Evolutionary conservation across 352 stramenopile species (phyloP).

Genomic region (Phytophthora agathidicida): DNA sequence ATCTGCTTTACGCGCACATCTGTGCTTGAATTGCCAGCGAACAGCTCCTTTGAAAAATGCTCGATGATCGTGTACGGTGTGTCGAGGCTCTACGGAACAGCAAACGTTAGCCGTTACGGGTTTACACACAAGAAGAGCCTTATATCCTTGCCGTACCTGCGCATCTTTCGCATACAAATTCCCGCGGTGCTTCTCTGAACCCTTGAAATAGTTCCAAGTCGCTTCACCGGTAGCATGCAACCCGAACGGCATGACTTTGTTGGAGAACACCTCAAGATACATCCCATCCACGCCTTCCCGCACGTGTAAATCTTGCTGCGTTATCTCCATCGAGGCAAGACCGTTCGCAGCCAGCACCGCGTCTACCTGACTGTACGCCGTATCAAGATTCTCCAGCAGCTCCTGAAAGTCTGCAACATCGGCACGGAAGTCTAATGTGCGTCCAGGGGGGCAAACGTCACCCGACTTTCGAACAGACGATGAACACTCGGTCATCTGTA

Average conservation of each 20-base stretch:
- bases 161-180: constrained; percentile 35
- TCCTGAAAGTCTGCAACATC: constrained; percentile 23
- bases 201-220: constrained; percentile 47
- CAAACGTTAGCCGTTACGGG: background rate
- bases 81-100: constrained; percentile 14
- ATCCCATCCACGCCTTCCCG: constrained; percentile 26
- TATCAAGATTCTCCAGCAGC: constrained; percentile 27
- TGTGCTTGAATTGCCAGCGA: constrained; percentile 30
- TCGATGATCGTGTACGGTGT: constrained; percentile 41
- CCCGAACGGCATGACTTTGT: constrained; percentile 38
- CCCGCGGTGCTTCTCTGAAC: constrained; percentile 37
- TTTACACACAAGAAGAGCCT: background rate
- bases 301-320: constrained; percentile 35
- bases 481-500: constrained; percentile 14
- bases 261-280: constrained; percentile 39
- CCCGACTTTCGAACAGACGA: constrained; percentile 5
- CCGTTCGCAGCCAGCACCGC: constrained; percentile 32
- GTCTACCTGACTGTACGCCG: constrained; percentile 30
- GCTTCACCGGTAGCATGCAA: constrained; percentile 29
- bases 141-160: constrained; percentile 9
- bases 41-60: constrained; percentile 37
- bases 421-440: constrained; percentile 14
- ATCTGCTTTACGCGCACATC: constrained; percentile 37
- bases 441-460: constrained; percentile 2
- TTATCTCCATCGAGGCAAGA: constrained; percentile 27